phyloP scores from a whole-genome alignment of 2,329 filamentous ascomycete species.

The Sclerotinia trifoliorum region DNA sequence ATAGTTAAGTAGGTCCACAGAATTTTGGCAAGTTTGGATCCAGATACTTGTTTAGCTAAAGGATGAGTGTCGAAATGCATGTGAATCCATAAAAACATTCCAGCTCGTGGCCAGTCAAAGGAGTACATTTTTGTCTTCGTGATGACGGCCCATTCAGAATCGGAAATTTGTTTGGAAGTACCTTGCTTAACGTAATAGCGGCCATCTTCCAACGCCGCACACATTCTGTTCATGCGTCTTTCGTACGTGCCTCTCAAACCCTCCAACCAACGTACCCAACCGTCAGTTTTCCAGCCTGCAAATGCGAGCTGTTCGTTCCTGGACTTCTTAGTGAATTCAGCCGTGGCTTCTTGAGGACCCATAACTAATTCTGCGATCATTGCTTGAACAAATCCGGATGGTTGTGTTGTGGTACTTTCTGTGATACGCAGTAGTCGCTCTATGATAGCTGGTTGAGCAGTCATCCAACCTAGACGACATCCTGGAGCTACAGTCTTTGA shows the following conservation, averaged over 20 bases:
- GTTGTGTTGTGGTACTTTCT: conserved; percentile 77
- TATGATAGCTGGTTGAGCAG: conserved; percentile 73
- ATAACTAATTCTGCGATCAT: conserved; percentile 77
- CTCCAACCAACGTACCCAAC: conserved; percentile 89
- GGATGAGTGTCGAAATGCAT: conserved; percentile 73
- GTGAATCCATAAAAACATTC: conserved; percentile 89
- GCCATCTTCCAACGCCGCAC: conserved; percentile 66
- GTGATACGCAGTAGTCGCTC: conserved; percentile 72
- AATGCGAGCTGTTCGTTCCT: conserved; percentile 41
- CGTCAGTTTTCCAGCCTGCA: conserved; percentile 72
- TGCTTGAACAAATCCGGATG: conserved; percentile 84
- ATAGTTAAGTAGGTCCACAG: conserved; percentile 71
- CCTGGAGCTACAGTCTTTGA: conserved; percentile 91
- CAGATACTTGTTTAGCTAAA: conserved; percentile 56
- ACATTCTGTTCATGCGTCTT: conserved; percentile 79
- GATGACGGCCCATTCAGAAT: conserved; percentile 71
- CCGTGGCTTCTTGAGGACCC: conserved; percentile 59
- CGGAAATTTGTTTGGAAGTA: conserved; percentile 53
- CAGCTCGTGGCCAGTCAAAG: conserved; percentile 77
- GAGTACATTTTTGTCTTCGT: conserved; percentile 71
- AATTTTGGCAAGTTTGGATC: conserved; percentile 58
- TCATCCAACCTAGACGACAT: conserved; percentile 87
- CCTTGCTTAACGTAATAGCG: conserved; percentile 64
- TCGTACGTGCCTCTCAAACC: conserved; percentile 83
- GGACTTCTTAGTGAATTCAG: conserved; percentile 44